These are phyloP conservation scores for Colletotrichum sp. DNA, from an alignment of 2,329 filamentous ascomycete genomes.

Conservation along the genomic window DNA sequence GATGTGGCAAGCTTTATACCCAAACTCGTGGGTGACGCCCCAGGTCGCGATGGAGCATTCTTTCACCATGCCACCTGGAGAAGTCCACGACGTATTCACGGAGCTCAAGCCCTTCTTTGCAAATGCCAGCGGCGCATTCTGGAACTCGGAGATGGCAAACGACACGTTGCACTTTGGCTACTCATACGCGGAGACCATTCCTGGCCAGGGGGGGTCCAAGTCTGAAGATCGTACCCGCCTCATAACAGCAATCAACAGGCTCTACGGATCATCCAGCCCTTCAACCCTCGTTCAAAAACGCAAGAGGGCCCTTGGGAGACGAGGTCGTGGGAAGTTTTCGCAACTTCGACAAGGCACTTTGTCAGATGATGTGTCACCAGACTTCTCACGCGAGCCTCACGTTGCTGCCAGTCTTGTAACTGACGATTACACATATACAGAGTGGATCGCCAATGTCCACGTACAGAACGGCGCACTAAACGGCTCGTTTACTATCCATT, in stretches of 20 bases:
- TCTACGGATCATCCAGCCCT: constrained; percentile 40
- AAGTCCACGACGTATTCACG: constrained; percentile 59
- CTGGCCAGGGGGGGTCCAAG: constrained; percentile 35
- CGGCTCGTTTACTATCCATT: constrained; percentile 65
- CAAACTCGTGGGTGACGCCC: constrained; percentile 68
- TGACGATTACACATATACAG: constrained; percentile 48
- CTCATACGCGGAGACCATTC: constrained; percentile 69
- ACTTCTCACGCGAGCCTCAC: neutral
- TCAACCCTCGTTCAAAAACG: constrained; percentile 15
- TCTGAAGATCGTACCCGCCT: constrained; percentile 47
- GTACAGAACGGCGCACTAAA: constrained; percentile 65
- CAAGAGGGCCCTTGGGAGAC: neutral
- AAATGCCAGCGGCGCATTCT: constrained; percentile 63
- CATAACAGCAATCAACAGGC: constrained; percentile 58
- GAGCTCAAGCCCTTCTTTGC: constrained; percentile 72
- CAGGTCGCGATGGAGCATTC: constrained; percentile 60
- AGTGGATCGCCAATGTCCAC: constrained; percentile 74
- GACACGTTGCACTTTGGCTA: constrained; percentile 71
- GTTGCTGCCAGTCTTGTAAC: neutral
- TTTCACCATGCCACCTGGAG: constrained; percentile 62
- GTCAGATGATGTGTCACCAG: neutral
- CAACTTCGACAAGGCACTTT: constrained; percentile 20
- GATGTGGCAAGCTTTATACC: constrained; percentile 79
- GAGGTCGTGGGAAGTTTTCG: neutral
- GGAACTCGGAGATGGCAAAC: constrained; percentile 69